Percentiles rank a stretch among this genome's conserved stretches.
These are phyloP conservation scores for Colletotrichum tanaceti DNA, from an alignment of 2,329 filamentous ascomycete genomes.

Conservation along the genomic window DNA sequence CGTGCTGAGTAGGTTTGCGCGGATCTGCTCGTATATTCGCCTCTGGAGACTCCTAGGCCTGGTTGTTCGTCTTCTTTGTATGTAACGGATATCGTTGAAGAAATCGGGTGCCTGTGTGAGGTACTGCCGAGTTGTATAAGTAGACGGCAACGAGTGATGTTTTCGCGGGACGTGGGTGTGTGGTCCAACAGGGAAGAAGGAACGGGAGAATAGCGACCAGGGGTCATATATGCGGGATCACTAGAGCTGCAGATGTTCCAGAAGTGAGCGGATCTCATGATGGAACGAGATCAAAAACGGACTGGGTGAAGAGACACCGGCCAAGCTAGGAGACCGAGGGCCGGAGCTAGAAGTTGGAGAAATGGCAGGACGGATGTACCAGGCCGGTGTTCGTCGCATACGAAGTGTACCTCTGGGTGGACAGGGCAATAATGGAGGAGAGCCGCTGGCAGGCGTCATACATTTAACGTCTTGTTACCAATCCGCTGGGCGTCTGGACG, in stretches of 20 bases:
- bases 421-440: constrained; percentile 28
- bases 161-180: constrained; percentile 14
- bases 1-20: background rate
- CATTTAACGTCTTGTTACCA: constrained; percentile 41
- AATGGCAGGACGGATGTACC: constrained; percentile 32
- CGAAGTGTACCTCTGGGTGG: constrained; percentile 26
- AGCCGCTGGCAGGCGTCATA: constrained; percentile 39
- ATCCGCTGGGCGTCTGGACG: constrained; percentile 35
- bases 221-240: constrained; percentile 41
- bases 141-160: constrained; percentile 1
- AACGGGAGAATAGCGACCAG: constrained; percentile 33
- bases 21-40: constrained; percentile 8
- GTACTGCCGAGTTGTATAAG: constrained; percentile 4
- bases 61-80: background rate
- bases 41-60: background rate
- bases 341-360: constrained; percentile 38
- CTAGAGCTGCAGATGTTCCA: constrained; percentile 39
- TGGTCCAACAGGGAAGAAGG: constrained; percentile 10
- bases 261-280: constrained; percentile 39
- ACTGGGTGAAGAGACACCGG: constrained; percentile 36
- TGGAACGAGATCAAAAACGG: constrained; percentile 39
- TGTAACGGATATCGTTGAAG: background rate
- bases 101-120: background rate
- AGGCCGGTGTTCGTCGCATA: constrained; percentile 1
- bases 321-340: constrained; percentile 39